Conservation (phyloP, 2,329 filamentous ascomycete species). For the Talaromyces sp. region DNA sequence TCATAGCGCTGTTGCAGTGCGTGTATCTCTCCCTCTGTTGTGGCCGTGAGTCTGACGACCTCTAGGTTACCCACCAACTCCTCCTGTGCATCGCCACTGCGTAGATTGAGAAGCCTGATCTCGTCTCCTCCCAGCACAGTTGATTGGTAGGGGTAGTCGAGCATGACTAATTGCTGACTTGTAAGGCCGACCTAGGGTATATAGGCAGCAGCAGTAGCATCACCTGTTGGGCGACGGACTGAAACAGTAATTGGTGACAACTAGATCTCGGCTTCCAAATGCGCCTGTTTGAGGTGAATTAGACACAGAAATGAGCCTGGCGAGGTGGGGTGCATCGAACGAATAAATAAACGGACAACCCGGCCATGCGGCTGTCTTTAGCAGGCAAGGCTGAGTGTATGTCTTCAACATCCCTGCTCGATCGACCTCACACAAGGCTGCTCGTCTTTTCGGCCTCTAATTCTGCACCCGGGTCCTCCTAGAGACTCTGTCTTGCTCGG, state of each 20-base stretch:
- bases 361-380: background rate
- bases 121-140: background rate
- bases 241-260: background rate
- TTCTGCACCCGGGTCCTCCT: background rate
- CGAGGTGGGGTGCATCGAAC: background rate
- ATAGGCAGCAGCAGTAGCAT: background rate
- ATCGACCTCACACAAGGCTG: background rate
- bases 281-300: background rate
- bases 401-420: background rate
- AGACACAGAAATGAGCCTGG: background rate
- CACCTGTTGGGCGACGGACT: background rate
- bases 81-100: background rate
- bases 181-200: background rate
- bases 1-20: constrained; percentile 10
- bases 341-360: background rate
- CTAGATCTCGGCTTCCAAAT: background rate
- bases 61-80: constrained; percentile 4
- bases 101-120: constrained; percentile 1
- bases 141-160: background rate
- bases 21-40: background rate
- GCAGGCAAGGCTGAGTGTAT: background rate
- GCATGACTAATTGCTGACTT: background rate
- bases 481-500: background rate
- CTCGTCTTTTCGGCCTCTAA: background rate
- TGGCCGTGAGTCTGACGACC: background rate